These are phyloP conservation scores for Strigomonas galati DNA, from an alignment of 208 protist species.

Conservation along the genomic window DNA sequence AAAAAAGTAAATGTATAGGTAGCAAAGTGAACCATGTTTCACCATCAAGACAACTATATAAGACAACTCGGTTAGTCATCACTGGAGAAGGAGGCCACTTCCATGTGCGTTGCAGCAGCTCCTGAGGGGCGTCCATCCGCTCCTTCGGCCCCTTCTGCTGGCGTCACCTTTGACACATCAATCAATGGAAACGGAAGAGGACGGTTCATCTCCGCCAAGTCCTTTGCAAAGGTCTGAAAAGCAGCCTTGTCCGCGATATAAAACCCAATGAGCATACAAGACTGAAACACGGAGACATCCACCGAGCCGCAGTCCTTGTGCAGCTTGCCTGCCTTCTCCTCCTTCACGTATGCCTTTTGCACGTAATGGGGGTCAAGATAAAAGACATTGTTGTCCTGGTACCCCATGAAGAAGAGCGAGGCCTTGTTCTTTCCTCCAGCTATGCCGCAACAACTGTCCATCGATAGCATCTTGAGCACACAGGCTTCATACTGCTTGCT, in stretches of 20 bases:
- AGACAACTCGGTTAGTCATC: background rate
- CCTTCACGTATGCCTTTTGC: conserved; percentile 47
- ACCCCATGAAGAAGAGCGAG: conserved; percentile 58
- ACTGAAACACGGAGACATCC: conserved; percentile 15
- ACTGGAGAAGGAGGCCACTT: background rate
- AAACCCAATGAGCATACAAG: conserved; percentile 65
- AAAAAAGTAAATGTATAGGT: background rate
- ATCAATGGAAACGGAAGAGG: conserved; percentile 52
- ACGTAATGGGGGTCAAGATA: conserved; percentile 76
- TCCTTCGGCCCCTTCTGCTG: background rate
- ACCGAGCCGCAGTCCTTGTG: conserved; percentile 14
- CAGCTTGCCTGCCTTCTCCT: conserved; percentile 22
- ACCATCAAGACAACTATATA: background rate
- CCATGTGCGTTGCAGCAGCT: background rate
- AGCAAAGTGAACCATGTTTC: background rate
- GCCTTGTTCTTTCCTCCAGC: conserved; percentile 40
- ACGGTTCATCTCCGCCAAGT: conserved; percentile 35
- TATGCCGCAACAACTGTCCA: conserved; percentile 51
- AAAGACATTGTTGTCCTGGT: conserved; percentile 51
- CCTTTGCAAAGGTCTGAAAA: conserved; percentile 33
- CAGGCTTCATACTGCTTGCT: conserved; percentile 36
- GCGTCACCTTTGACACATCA: conserved; percentile 4
- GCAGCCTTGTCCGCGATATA: conserved; percentile 41
- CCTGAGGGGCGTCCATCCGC: background rate
- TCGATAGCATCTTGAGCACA: conserved; percentile 42